Evolutionary conservation across 257 asterid genomes (phyloP), one percentile per base, ranked within the genome.

Genomic region (Verbascum thapsus): DNA sequence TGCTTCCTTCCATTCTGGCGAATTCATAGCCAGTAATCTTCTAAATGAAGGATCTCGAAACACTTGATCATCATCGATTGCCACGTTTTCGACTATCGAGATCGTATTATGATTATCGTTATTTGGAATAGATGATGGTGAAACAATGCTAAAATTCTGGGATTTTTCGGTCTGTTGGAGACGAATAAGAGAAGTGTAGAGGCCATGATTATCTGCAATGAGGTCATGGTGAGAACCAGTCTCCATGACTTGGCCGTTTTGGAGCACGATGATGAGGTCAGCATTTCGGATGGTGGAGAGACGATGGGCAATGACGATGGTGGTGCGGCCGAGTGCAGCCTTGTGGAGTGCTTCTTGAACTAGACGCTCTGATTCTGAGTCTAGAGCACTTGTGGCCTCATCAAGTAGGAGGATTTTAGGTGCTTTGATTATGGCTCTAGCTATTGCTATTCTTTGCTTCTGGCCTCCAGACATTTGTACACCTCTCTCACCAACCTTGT

Each of bases 321-420:
- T 89, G 61, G 96, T 89, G 13, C 95, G 95, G 7, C 97, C 97
- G 15, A 83, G 72, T 0, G 84, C 82, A 0, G 94, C 98, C 75
- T 74, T 85, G 83, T 92, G 96, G 2, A 92, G 84, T 20, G 97
- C 97, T 56, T 85, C 95, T 51, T 89, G 96, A 50, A 92, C 96
- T 2, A 76, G 77, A 6, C 91, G 71, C 43, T 92, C 98, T 0
- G 98, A 89, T 75, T 92, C 90, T 0, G 94, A 82, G 76, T 92
- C 98, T 0, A 92, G 78, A 23, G 98, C 98, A 59, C 98, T 92
- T 0, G 98, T 92, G 69, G 98, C 96, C 74, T 91, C 98, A 38
- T 91, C 98, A 0, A 91, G 85, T 10, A 91, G 91, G 67, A 91
- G 96, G 26, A 91, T 81, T 75, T 81, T 83, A 3, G 98, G 98